Evolutionary conservation across 2,329 filamentous ascomycete genomes (phyloP).

Genomic region (Chalara sp.): DNA sequence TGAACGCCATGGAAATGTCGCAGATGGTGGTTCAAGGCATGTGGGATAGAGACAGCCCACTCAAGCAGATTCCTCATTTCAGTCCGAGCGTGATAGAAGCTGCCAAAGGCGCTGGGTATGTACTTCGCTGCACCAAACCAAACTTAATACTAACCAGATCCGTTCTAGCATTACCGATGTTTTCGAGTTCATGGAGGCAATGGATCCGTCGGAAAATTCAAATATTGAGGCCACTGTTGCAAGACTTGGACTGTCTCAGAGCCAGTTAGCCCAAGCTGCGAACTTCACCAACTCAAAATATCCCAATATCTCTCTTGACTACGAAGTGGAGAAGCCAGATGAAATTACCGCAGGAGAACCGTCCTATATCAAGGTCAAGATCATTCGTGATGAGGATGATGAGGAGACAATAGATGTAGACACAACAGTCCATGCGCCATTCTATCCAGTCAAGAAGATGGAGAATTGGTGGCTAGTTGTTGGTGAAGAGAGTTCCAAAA

Average conservation of each 20-base stretch:
- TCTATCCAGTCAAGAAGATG: conserved; percentile 86
- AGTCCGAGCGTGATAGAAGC: conserved; percentile 74
- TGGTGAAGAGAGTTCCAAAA: conserved; percentile 84
- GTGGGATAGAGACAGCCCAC: conserved; percentile 95
- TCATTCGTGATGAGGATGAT: conserved; percentile 73
- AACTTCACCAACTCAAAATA: conserved; percentile 95
- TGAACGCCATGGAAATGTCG: conserved; percentile 98
- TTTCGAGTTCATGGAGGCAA: conserved; percentile 97
- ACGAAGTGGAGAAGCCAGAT: conserved; percentile 76
- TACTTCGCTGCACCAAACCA: conserved; percentile 17
- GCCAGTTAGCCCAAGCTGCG: conserved; percentile 81
- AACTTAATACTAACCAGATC: conserved; percentile 25
- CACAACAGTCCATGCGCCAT: conserved; percentile 84
- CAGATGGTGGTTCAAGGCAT: conserved; percentile 99
- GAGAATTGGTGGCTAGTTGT: conserved; percentile 99
- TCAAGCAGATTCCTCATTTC: conserved; percentile 98
- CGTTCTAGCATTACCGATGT: conserved; percentile 73
- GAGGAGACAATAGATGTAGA: conserved; percentile 67
- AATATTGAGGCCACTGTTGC: conserved; percentile 74
- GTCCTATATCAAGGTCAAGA: conserved; percentile 74
- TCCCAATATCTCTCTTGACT: conserved; percentile 87
- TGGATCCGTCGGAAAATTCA: conserved; percentile 90
- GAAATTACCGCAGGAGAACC: conserved; percentile 74
- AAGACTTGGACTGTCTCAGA: conserved; percentile 70
- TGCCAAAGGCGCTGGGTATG: conserved; percentile 70